Base-by-base conservation (phyloP, 768 basidiomycete species). In the Russula sp. region DNA sequence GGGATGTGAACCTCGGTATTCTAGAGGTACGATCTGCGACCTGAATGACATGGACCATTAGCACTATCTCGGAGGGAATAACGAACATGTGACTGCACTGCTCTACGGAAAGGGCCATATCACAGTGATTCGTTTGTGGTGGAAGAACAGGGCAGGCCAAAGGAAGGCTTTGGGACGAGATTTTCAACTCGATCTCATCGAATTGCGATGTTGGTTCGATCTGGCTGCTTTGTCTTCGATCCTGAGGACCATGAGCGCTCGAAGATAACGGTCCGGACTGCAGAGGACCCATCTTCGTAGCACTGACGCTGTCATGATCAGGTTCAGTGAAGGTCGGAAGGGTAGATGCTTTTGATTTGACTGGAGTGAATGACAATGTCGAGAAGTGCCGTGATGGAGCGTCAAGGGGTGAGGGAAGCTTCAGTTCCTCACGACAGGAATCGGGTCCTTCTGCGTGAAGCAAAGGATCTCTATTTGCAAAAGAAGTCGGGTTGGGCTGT, bases 131-230 rank as follows among this genome's bases (percentile, higher is more conserved):
- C 18, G 18, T 20, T 20, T 41, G 56, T 11, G 51, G 32, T 42
- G 34, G 22, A 54, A 16, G 22, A 5, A 35, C 20, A 13, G 57
- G 51, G 41, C n/a, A 38, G 8, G 14, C 25, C 8, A 41, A 25
- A 0, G 11, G 11, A 10, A 13, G 29, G 36, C 35, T 54, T n/a
- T 29, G 46, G 29, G 34, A 50, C 16, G 13, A 14, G 43, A 8
- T 1, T 35, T 34, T 36, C 52, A 63, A 41, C 46, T 63, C 62
- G 5, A 63, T 32, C 20, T 63, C 62, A 11, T 63, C 62, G 9
- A 55, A 36, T 45, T 63, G 62, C n/a, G 62, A 63, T 8, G 62
- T 59, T 20, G 62, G 62, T 22, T 43, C 62, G 22, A 63, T 43
- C 52, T 63, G 57, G 39, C 52, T 59, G 14, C 14, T 43, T 59